Base-by-base conservation (phyloP, 352 stramenopile species). In the Globisporangium orthogonon region DNA sequence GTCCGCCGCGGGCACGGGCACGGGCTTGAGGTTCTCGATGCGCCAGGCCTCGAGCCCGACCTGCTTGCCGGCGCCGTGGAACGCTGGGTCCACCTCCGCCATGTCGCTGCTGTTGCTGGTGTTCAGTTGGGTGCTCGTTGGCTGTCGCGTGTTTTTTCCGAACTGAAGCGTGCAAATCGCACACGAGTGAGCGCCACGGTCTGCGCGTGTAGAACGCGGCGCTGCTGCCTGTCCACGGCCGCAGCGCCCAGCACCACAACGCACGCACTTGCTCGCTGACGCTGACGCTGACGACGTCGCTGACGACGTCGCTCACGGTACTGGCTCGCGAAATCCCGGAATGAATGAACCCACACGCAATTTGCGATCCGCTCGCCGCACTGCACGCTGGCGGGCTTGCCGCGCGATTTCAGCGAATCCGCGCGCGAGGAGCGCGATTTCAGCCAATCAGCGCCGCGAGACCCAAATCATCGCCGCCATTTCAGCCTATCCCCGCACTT, bases 1-100 rank as follows among this genome's bases (percentile, higher is more conserved):
- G 7, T 89, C 67, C 49, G 80, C 54, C 14, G 58, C 41, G 0
- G 79, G 56, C 46, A 89, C 66, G 11, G 62, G 58, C 61, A 91
- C 77, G n/a, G 83, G 78, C 65, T 85, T 54, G 23, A 96, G 62
- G 58, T 91, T 74, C 70, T 96, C 82, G 43, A 96, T 89, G 59
- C 86, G 83, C 86, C 86, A 96, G 46, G 76, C 76, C 65, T 91
- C 78, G 41, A 95, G 70, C 15, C 85, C 86, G 13, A 70, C 62
- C 62, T 72, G 66, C 71, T 86, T 77, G 37, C 83, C 83, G n/a
- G 64, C 78, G 48, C 64, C 64, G 13, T 52, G 58, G 60, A 92
- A 92, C 37, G 67, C 78, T 63, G 66, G 73, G 41, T 90, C 82
- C 47, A 71, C 72, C 64, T 70, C 73, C 66, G 73, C 74, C 76